Evolutionary conservation across 352 stramenopile species (phyloP), one percentile per base, ranked within the genome.

Genomic region (Elongisporangium anandrum): DNA sequence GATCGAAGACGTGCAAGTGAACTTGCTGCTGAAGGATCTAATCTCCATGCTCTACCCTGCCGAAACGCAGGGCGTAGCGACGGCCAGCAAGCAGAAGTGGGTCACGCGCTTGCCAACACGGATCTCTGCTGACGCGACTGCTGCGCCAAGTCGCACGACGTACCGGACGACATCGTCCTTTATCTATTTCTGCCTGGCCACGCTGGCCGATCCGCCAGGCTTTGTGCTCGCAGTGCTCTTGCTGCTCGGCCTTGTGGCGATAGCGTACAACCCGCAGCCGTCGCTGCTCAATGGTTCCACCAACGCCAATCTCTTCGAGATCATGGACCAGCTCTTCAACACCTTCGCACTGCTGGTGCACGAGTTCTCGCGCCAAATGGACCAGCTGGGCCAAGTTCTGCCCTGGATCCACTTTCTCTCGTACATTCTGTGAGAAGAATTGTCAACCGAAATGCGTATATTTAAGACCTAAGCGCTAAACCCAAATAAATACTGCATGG

Each of bases 211-310:
- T 48, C 82, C 82, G 16, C 82, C 82, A 3, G 82, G 82, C 22
- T 92, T 90, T 52, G 72, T 90, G 50, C 67, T 92, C n/a, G 82
- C 82, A 0, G 74, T 89, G 45, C 63, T 92, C 45, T 61, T 92
- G 56, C 70, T 92, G 3, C 56, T 89, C 49, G 71, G 77, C 10
- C 70, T 92, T 19, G 17, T 88, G 39, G 79, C 79, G 1, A 85
- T 87, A 15, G 75, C 77, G 4, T 75, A 78, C 61, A 88, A 63
- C 22, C 83, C 83, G 34, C 79, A 85, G 63, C 75, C 69, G 6
- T 66, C 69, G 15, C 12, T 45, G 34, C 34, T 45, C 34, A 45
- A 45, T 45, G 34, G 34, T 1, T 7, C 34, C 34, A 45, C 34
- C 5, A 45, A 45, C 34, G 34, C 34, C 34, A 45, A 75, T 52